Percentiles rank a stretch among this genome's conserved stretches.
Evolutionary conservation across 169 alveolate species (phyloP).

Genomic region (Babesia gibsoni): DNA sequence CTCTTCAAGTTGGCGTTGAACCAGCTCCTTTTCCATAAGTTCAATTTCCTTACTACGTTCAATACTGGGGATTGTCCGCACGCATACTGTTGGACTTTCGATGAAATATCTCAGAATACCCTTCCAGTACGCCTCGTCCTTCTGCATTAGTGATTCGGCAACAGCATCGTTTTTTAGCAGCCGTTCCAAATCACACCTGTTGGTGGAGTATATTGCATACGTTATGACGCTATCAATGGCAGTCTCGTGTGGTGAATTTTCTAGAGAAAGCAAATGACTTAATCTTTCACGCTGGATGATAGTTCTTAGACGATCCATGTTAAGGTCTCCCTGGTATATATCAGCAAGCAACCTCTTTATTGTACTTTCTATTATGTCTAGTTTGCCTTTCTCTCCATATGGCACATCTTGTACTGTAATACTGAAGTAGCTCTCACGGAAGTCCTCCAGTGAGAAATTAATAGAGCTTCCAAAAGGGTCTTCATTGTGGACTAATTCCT

Average conservation of each 20-base stretch:
- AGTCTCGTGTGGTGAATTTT: conserved; percentile 64
- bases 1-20: conserved; percentile 36
- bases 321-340: conserved; percentile 42
- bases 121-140: conserved; percentile 72
- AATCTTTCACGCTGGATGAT: conserved; percentile 55
- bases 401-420: conserved; percentile 65
- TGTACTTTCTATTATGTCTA: conserved; percentile 54
- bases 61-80: conserved; percentile 64
- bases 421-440: conserved; percentile 46
- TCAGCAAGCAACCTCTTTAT: conserved; percentile 42
- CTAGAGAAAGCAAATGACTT: conserved; percentile 59
- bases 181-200: conserved; percentile 47
- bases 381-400: conserved; percentile 5
- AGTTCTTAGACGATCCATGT: conserved; percentile 64
- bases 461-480: conserved; percentile 69
- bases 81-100: conserved; percentile 40
- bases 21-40: conserved; percentile 51
- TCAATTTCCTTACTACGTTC: conserved; percentile 51
- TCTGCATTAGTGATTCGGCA: conserved; percentile 6
- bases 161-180: conserved; percentile 39
- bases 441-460: conserved; percentile 59
- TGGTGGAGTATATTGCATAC: conserved; percentile 56
- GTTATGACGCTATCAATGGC: conserved; percentile 59
- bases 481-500: conserved; percentile 58
- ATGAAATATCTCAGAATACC: conserved; percentile 51